Conservation (phyloP, 495 filamentous ascomycete species). For the Penicillium egyptiacum region DNA sequence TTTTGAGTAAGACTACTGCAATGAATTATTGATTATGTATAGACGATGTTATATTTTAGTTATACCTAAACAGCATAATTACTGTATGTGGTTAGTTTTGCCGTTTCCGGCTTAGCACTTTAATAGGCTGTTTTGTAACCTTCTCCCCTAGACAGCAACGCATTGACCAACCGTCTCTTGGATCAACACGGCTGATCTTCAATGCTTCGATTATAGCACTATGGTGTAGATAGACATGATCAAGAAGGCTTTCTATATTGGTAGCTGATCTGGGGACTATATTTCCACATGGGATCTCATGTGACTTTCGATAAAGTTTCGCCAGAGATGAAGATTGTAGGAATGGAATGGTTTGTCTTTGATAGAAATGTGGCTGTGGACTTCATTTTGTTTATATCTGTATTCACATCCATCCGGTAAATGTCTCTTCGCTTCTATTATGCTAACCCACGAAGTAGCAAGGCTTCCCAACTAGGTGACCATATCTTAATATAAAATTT, state of each 20-base stretch:
- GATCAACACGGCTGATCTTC: background rate
- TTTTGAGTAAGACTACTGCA: constrained; percentile 4
- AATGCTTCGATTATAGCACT: background rate
- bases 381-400: background rate
- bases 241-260: background rate
- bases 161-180: background rate
- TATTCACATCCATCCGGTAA: background rate
- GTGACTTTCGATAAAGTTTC: background rate
- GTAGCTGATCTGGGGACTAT: too few species aligned
- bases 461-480: too few species aligned
- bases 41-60: constrained; percentile 1
- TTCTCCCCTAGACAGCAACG: background rate
- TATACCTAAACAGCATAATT: too few species aligned
- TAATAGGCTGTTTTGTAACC: too few species aligned
- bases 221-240: background rate
- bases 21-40: constrained; percentile 21
- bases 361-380: background rate
- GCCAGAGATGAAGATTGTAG: background rate
- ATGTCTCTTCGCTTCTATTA: background rate
- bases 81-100: too few species aligned
- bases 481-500: background rate
- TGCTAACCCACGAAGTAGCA: background rate
- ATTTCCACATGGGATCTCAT: background rate
- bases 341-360: constrained; percentile 12
- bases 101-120: too few species aligned